phyloP scores from a whole-genome alignment of 2,329 filamentous ascomycete species.

The Xylaria sp. region DNA sequence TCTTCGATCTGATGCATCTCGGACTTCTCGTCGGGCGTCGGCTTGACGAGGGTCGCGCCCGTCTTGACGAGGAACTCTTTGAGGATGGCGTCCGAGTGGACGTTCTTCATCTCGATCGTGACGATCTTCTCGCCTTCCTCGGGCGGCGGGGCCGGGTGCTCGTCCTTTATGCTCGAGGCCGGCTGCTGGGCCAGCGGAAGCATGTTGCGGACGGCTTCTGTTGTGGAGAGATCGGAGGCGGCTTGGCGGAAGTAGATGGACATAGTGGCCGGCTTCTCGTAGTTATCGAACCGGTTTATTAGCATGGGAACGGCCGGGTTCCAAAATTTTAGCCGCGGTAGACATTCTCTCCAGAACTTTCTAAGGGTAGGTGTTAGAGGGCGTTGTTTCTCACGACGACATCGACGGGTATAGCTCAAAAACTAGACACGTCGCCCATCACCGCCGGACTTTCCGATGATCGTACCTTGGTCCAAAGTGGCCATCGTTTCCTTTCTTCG shows the following conservation, averaged over 20 bases:
- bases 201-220: conserved; percentile 21
- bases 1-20: conserved; percentile 55
- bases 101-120: conserved; percentile 59
- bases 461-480: conserved; percentile 68
- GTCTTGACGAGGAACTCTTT: conserved; percentile 57
- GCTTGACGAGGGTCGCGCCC: conserved; percentile 50
- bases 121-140: conserved; percentile 46
- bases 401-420: not conserved
- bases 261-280: conserved; percentile 54
- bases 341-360: conserved; percentile 80
- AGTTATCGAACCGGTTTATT: conserved; percentile 61
- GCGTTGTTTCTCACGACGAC: not conserved
- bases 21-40: conserved; percentile 54
- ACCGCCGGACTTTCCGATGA: not conserved
- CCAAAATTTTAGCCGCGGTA: conserved; percentile 88
- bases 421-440: not conserved
- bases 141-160: conserved; percentile 45
- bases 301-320: conserved; percentile 83
- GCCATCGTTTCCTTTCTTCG: conserved; percentile 54
- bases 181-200: conserved; percentile 37
- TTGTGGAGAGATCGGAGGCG: conserved; percentile 14
- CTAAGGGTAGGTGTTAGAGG: conserved; percentile 41
- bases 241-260: conserved; percentile 57
- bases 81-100: conserved; percentile 58
- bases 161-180: conserved; percentile 43